Evolutionary conservation across 2,329 filamentous ascomycete species (phyloP).

Genomic region (Arthrobotrys entomopaga): DNA sequence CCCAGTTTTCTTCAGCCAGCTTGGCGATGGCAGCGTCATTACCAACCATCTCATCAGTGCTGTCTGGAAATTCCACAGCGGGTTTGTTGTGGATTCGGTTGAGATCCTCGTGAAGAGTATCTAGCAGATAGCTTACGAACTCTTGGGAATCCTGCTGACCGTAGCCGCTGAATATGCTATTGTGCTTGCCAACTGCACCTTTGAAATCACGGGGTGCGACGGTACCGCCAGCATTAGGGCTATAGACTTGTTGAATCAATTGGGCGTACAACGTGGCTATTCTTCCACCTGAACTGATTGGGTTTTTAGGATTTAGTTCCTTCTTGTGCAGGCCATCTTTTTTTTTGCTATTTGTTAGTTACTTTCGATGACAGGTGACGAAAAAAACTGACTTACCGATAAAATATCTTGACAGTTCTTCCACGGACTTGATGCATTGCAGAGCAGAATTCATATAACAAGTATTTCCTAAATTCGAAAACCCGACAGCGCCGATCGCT

Average conservation of each 20-base stretch:
- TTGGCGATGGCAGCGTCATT: slow-evolving; percentile 81
- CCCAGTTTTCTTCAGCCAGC: slow-evolving; percentile 88
- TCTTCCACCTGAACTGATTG: slow-evolving; percentile 82
- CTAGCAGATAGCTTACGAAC: slow-evolving; percentile 92
- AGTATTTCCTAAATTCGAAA: slow-evolving; percentile 93
- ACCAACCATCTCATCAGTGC: slow-evolving; percentile 92
- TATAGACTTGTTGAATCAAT: slow-evolving; percentile 81
- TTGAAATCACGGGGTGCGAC: slow-evolving; percentile 86
- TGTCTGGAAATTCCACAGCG: slow-evolving; percentile 97
- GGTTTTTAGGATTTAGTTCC: slow-evolving; percentile 87
- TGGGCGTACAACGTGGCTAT: slow-evolving; percentile 86
- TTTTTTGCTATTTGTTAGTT: not conserved
- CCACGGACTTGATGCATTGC: slow-evolving; percentile 91
- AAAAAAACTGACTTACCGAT: slow-evolving; percentile 65
- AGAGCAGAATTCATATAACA: slow-evolving; percentile 99
- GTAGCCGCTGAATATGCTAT: slow-evolving; percentile 89
- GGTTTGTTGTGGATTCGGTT: slow-evolving; percentile 95
- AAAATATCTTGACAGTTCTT: slow-evolving; percentile 94
- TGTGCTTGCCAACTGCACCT: slow-evolving; percentile 79
- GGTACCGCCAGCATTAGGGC: slow-evolving; percentile 72
- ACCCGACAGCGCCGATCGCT: slow-evolving; percentile 79
- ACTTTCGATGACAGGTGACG: not conserved
- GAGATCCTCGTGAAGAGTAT: slow-evolving; percentile 92
- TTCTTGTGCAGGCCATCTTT: slow-evolving; percentile 73
- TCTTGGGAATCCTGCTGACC: slow-evolving; percentile 98